Evolutionary conservation across 2,329 filamentous ascomycete species (phyloP), one percentile per base, ranked within the genome.

Genomic region (Colletotrichum tropicale): DNA sequence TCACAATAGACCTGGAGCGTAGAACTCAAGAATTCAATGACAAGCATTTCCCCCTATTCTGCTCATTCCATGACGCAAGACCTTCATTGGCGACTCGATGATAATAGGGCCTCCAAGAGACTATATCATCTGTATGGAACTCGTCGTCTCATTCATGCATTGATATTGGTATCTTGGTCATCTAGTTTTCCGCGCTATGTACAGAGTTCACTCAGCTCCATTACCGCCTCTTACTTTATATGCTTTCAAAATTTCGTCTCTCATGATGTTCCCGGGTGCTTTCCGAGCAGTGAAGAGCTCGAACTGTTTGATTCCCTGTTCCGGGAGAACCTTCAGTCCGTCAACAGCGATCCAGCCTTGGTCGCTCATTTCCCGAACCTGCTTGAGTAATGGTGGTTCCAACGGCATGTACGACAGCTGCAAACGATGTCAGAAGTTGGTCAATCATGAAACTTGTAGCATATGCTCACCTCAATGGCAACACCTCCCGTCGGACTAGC

Each of bases 291-390:
- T 96, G 82, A 96, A 95, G 4, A 96, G 84, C 83, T 96, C 94
- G 80, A 96, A 96, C 79, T 96, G 94, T 2, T 94, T 94, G 83
- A 94, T 94, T 0, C 93, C 94, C 81, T 96, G 94, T 81, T 96
- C 94, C 1, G 93, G 93, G 15, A 96, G 84, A 64, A 95, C 88
- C 79, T 96, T 94, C 12, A 96, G 85, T 0, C 94, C 94, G 79
- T 96, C 93, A 82, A 96, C 91, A 21, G 94, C 88, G 0, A 95
- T 92, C 94, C 94, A 96, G 48, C 94, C 89, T 78, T 89, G 86
- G 68, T 91, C 86, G 24, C 91, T 87, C 82, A 91, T 84, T 66
- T 87, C 85, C 18, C 92, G 89, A 70, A 94, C 91, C 79, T 96
- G 94, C 34, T 89, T 87, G 48, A 95, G 86, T 5, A 96, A 85